phyloP scores from a whole-genome alignment of 2,329 filamentous ascomycete species.

The Ambrosiella xylebori region DNA sequence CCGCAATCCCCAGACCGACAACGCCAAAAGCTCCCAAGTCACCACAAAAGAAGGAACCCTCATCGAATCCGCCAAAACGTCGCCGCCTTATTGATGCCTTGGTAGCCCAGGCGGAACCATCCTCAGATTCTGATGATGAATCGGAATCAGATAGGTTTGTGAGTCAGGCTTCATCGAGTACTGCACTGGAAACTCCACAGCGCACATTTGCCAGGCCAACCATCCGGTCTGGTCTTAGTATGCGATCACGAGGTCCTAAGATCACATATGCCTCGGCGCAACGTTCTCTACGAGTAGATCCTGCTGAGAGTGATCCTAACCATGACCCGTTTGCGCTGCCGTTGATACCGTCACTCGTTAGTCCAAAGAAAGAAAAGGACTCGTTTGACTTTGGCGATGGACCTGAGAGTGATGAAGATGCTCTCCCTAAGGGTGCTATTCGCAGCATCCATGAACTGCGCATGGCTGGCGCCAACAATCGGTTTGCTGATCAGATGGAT shows the following conservation, averaged over 20 bases:
- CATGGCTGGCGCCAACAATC: slow-evolving; percentile 48
- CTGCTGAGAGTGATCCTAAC: slow-evolving; percentile 11
- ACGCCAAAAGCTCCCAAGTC: background rate
- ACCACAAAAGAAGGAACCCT: background rate
- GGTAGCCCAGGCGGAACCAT: slow-evolving; percentile 23
- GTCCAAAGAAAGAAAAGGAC: slow-evolving; percentile 10
- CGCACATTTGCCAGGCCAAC: background rate
- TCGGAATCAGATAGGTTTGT: background rate
- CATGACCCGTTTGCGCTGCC: slow-evolving; percentile 12
- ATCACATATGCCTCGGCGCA: slow-evolving; percentile 24
- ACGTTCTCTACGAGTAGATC: slow-evolving; percentile 13
- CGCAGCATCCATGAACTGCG: slow-evolving; percentile 48
- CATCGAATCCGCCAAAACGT: slow-evolving; percentile 9
- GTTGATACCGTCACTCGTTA: slow-evolving; percentile 6
- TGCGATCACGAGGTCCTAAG: slow-evolving; percentile 19
- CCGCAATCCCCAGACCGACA: background rate
- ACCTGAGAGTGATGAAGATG: slow-evolving; percentile 24
- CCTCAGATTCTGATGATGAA: slow-evolving; percentile 15
- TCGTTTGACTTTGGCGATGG: slow-evolving; percentile 12
- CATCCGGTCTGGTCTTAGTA: slow-evolving; percentile 1
- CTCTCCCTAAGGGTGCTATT: slow-evolving; percentile 32
- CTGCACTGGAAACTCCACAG: background rate
- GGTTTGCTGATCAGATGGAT: slow-evolving; percentile 48
- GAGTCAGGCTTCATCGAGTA: background rate
- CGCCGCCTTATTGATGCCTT: slow-evolving; percentile 27